phyloP scores from a whole-genome alignment of 2,329 filamentous ascomycete genomes.

The Cladophialophora immunda region DNA sequence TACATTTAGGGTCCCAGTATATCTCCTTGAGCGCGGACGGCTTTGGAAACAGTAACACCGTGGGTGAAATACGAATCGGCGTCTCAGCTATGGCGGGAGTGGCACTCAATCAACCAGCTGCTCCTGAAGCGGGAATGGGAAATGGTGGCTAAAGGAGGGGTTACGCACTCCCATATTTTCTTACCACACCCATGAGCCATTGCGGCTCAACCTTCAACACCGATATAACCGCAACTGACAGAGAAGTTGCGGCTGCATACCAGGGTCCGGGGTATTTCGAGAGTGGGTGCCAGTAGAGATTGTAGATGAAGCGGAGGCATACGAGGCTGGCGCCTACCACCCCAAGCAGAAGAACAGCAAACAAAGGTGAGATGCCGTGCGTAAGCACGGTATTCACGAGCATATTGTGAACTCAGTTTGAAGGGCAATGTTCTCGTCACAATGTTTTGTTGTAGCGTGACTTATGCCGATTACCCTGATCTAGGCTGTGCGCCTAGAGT shows the following conservation, averaged over 20 bases:
- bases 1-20: conserved; percentile 15
- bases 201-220: conserved; percentile 11
- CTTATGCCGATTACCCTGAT: neutral
- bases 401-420: neutral
- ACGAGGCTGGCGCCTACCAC: neutral
- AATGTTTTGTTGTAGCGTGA: neutral
- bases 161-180: conserved; percentile 12
- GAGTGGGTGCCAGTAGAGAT: conserved; percentile 6
- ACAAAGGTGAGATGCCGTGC: neutral
- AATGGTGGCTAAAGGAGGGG: neutral
- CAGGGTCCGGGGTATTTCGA: conserved; percentile 5
- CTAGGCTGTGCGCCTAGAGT: neutral
- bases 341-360: neutral
- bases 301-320: neutral
- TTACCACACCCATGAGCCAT: conserved; percentile 8
- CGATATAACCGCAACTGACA: neutral
- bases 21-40: conserved; percentile 10
- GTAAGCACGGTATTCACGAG: neutral
- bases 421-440: neutral
- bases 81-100: neutral
- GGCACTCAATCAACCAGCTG: neutral
- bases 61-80: conserved; percentile 10
- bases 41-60: conserved; percentile 5
- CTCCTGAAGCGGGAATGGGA: neutral
- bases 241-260: conserved; percentile 9